Base-by-base conservation (phyloP, 2,329 filamentous ascomycete genomes). In the Ceratocystis cacaofunesta region DNA sequence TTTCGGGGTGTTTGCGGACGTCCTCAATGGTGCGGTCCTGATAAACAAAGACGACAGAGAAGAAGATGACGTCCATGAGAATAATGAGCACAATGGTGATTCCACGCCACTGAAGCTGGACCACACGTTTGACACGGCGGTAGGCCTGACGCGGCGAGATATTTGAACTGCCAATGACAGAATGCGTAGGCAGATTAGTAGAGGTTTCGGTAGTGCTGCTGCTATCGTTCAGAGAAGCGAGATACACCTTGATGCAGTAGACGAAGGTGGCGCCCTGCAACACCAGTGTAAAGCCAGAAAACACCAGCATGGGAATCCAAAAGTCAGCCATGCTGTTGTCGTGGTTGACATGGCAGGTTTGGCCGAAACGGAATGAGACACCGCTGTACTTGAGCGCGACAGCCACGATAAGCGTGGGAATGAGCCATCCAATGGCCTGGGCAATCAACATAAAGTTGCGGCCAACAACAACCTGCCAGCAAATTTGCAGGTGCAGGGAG, bases 401-500 rank as follows among this genome's bases (percentile, higher is more conserved):
- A 2, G 86, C 80, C 69, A 95, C 83, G 44, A 90, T 89, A 22
- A 90, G 76, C 28, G 86, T 80, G 1, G 92, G 90, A 58, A 97
- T 81, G 19, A 88, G 88, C 89, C 92, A 96, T 68, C 94, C 94
- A 7, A 86, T 77, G 17, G 82, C 80, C 71, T 96, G 85, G 2
- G 92, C 86, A 69, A 84, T 82, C 79, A 90, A 90, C 85, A 96
- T 96, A 75, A 96, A 97, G 71, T 82, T 88, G 57, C 85, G 83
- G 48, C 94, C 94, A 3, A 95, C 89, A 6, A 92, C 85, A 43
- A 95, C 82, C 74, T 97, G 91, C 94, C 94, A 99, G 78, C 92
- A 96, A 69, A 99, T 96, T 75, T 97, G 94, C 30, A 99, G 84
- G 75, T 99, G 94, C 71, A 99, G 86, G 3, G 91, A 95, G 43